Evolutionary conservation across 179 eudicot species (phyloP).

Genomic region (Amaranthus tricolor): DNA sequence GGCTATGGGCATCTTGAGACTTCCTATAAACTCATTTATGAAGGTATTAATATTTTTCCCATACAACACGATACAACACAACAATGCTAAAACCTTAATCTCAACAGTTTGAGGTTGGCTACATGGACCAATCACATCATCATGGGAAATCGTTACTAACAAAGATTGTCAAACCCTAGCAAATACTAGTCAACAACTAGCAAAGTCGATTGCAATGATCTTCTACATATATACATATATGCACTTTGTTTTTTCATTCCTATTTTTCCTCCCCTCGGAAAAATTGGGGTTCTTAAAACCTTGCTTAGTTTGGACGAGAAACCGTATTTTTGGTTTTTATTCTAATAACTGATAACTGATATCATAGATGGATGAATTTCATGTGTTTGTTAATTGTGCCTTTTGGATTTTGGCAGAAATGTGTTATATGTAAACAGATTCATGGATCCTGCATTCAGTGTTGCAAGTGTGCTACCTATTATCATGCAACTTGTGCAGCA

Average conservation of each 20-base stretch:
- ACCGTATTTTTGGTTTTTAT: not conserved
- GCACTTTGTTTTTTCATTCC: not conserved
- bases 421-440: slow-evolving; percentile 42
- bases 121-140: no score
- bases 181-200: no score
- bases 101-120: no score
- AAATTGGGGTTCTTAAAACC: slow-evolving; percentile 2
- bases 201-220: no score
- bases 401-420: slow-evolving; percentile 36
- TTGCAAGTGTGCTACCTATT: slow-evolving; percentile 46
- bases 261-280: no score
- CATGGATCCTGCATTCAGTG: slow-evolving; percentile 56
- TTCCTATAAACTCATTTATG: slow-evolving; percentile 58
- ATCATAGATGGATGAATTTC: not conserved
- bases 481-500: slow-evolving; percentile 53
- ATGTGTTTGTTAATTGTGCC: slow-evolving; percentile 14
- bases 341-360: not conserved
- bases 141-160: no score
- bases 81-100: no score
- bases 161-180: no score
- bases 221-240: not conserved
- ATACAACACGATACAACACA: no score
- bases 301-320: not conserved
- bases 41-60: slow-evolving; percentile 41
- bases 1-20: slow-evolving; percentile 67